Base-by-base conservation (phyloP, 495 filamentous ascomycete genomes). In the Rhizodiscina lignyota region DNA sequence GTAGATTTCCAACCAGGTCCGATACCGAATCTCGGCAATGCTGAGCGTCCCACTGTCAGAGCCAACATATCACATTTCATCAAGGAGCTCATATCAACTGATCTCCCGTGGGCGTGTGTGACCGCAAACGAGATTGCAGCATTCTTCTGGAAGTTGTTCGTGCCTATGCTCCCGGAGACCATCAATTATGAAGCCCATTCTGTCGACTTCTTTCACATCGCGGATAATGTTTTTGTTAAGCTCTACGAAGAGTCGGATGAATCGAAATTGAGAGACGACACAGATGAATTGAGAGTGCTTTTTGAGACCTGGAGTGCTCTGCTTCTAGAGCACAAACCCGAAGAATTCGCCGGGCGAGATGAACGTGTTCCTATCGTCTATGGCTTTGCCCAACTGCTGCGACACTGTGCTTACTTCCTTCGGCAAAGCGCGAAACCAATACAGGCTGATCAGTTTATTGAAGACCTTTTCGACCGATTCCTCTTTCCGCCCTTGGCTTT, bases 401-500 rank as follows among this genome's bases (percentile, higher is more conserved):
- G 62, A 2, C 38, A 30, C 27, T 53, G 50, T 40, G 18, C 32
- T 52, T 15, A 49, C 48, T 21, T 50, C 49, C 11, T 47, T 48
- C 38, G 45, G 43, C 31, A 50, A 50, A 32, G 44, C 43, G 1
- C 35, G 4, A 18, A 29, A 5, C 21, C 4, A 32, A 20, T 50
- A 13, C 34, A 45, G 22, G 38, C 32, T 19, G 37, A 36, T 4
- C 6, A 32, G 4, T 61, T 84, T 28, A 64, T 68, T 13, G 65
- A 67, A 33, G 57, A 56, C 11, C 53, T 89, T 12, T 77, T 85
- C 44, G 65, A 58, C 40, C 69, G 61, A 28, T 77, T 80, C 43
- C 65, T 92, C 1, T 87, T 84, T 45, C 78, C 74, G 0, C 66
- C 66, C 5, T 54, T 76, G 17, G 60, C 68, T 2, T 20, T 15